These are phyloP conservation scores for Cyberlindnera petersonii DNA, from an alignment of 805 yeast genomes.

Conservation along the genomic window DNA sequence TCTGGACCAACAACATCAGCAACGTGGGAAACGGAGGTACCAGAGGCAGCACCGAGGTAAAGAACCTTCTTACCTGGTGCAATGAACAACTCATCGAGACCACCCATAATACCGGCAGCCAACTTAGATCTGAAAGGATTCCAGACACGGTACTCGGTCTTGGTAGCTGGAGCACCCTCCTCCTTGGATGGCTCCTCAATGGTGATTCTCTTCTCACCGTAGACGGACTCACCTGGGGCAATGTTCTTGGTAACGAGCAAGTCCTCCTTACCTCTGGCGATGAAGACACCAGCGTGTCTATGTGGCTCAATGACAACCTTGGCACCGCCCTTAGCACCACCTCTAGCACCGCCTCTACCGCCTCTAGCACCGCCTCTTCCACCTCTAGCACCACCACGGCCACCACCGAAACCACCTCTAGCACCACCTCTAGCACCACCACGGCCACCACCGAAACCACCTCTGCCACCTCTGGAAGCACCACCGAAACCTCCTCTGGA, in stretches of 20 bases:
- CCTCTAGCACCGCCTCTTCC: slow-evolving; percentile 52
- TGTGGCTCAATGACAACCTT: slow-evolving; percentile 98
- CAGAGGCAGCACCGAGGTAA: slow-evolving; percentile 98
- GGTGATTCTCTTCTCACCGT: slow-evolving; percentile 95
- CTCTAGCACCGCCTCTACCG: slow-evolving; percentile 67
- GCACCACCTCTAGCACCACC: slow-evolving; percentile 50
- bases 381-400: slow-evolving; percentile 49
- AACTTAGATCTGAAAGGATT: slow-evolving; percentile 99
- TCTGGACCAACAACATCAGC: slow-evolving; percentile 98
- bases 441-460: slow-evolving; percentile 49
- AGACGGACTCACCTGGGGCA: slow-evolving; percentile 98
- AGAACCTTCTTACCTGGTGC: slow-evolving; percentile 98
- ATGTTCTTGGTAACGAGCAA: slow-evolving; percentile 92
- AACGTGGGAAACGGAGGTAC: slow-evolving; percentile 98
- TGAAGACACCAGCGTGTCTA: slow-evolving; percentile 97
- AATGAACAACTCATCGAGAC: slow-evolving; percentile 95
- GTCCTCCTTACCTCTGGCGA: slow-evolving; percentile 99
- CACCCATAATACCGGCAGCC: slow-evolving; percentile 99
- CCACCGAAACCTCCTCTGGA: slow-evolving; percentile 50
- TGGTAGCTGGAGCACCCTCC: slow-evolving; percentile 86
- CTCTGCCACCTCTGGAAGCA: slow-evolving; percentile 35
- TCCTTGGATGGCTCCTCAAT: slow-evolving; percentile 90
- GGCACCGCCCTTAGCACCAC: slow-evolving; percentile 89
- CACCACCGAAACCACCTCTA: slow-evolving; percentile 49
- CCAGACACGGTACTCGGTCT: slow-evolving; percentile 99